Evolutionary conservation across 805 yeast species (phyloP).

Genomic region (Ogataea zsoltii): DNA sequence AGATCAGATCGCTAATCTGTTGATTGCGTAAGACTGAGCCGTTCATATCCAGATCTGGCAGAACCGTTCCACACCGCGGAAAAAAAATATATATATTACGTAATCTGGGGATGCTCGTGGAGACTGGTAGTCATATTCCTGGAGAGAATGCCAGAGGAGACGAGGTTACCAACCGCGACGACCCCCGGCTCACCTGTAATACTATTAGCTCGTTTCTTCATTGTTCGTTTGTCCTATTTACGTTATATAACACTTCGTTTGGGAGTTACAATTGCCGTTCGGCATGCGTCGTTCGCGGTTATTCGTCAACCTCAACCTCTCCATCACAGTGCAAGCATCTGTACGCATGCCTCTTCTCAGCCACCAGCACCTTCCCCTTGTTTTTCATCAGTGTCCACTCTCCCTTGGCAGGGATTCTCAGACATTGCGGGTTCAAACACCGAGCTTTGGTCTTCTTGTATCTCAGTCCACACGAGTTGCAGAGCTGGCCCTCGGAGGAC

Average conservation of each 20-base stretch:
- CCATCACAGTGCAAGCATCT: conserved; percentile 62
- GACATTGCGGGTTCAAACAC: conserved; percentile 73
- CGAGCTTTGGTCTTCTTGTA: conserved; percentile 93
- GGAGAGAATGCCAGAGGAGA: no score
- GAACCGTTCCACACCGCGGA: conserved; percentile 1
- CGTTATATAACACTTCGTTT: no score
- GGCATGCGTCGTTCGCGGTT: neutral
- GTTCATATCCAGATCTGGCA: conserved; percentile 3
- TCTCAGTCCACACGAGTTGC: conserved; percentile 94
- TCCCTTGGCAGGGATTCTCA: conserved; percentile 93
- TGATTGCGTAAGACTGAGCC: neutral
- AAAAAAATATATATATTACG: neutral
- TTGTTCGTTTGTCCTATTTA: no score
- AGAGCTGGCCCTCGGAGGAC: conserved; percentile 84
- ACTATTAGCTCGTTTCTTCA: no score
- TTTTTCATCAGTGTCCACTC: conserved; percentile 88
- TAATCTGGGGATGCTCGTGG: neutral
- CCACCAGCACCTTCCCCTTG: conserved; percentile 51
- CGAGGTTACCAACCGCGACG: no score
- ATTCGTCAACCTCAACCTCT: conserved; percentile 48
- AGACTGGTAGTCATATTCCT: no score
- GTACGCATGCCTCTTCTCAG: conserved; percentile 30
- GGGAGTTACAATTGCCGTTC: no score
- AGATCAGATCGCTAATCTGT: neutral
- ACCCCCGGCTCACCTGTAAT: no score